Evolutionary conservation across 169 alveolate species (phyloP), one percentile per base, ranked within the genome.

Genomic region (Cardiosporidium cionae): DNA sequence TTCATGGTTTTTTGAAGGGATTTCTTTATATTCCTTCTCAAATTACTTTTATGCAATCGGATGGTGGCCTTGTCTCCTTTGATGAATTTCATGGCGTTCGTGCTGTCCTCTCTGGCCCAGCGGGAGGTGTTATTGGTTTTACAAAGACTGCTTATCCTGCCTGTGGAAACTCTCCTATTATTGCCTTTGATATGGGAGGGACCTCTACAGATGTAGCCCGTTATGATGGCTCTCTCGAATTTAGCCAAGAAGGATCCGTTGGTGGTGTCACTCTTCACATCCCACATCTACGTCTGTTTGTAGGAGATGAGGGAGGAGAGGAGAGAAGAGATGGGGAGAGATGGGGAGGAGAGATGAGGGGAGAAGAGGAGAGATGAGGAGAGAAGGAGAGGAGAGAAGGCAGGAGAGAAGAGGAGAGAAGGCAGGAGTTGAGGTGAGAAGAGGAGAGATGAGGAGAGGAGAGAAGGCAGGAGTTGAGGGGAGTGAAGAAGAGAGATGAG

Each of bases 101-200:
- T 54, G 90, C 94, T 25, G 76, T 88, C 32, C 83, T 90, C n/a
- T 85, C 92, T 32, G 94, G 95, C 1, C 94, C 94, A 53, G 93
- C 95, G 23, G 72, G 23, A 3, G 93, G 93, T 35, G 93, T 88
- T 1, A 80, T 90, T 0, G 95, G 92, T 7, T 90, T 44, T 34
- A 70, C 90, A 6, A n/a, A 76, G 52, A 78, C 90, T 63, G 70
- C 89, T 2, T 52, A 63, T 16, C 16, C 58, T 16, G 16, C 58
- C n/a, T n/a, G 16, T 44, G 58, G n/a, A 44, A 16, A 44, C 27
- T n/a, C 58, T n/a, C 79, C 89, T 63, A 80, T 81, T 28, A 85
- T 90, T 23, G 95, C 93, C 7, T 90, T 90, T 69, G 95, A 90
- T 72, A 90, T 90, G 95, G 95, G 95, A n/a, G 95, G 95, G 16